These are phyloP conservation scores for Podaxis mareebaensis DNA, from an alignment of 768 basidiomycete species.

Conservation along the genomic window DNA sequence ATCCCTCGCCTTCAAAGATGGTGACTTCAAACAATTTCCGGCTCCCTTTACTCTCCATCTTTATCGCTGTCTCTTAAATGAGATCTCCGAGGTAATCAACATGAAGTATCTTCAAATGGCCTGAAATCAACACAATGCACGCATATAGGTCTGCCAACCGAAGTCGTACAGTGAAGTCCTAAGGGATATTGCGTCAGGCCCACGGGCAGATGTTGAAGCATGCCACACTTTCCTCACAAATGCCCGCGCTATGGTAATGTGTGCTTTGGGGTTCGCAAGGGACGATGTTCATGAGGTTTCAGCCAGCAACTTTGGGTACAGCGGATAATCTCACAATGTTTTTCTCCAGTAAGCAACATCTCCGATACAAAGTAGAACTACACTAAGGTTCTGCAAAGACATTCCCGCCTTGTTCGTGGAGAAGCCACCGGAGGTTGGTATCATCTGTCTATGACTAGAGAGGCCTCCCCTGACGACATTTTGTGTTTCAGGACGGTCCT, in stretches of 20 bases:
- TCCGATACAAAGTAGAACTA: background rate
- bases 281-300: background rate
- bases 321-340: conserved; percentile 66
- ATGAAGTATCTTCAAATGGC: background rate
- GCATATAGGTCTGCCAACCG: conserved; percentile 59
- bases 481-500: conserved; percentile 23
- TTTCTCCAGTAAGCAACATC: conserved; percentile 44
- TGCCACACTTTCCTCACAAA: conserved; percentile 47
- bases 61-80: conserved; percentile 65
- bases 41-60: conserved; percentile 60
- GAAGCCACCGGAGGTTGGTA: conserved; percentile 29
- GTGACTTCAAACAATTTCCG: conserved; percentile 53
- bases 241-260: conserved; percentile 38
- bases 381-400: conserved; percentile 32
- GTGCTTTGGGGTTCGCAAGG: conserved; percentile 20
- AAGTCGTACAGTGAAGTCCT: conserved; percentile 55
- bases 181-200: conserved; percentile 43
- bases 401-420: conserved; percentile 60
- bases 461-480: background rate
- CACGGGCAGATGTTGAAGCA: conserved; percentile 41
- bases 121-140: background rate
- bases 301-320: conserved; percentile 45
- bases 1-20: conserved; percentile 62
- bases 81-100: conserved; percentile 65
- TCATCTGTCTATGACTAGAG: background rate